Evolutionary conservation across 2,329 filamentous ascomycete species (phyloP), one percentile per base, ranked within the genome.

Genomic region (Pseudogymnoascus sp.): DNA sequence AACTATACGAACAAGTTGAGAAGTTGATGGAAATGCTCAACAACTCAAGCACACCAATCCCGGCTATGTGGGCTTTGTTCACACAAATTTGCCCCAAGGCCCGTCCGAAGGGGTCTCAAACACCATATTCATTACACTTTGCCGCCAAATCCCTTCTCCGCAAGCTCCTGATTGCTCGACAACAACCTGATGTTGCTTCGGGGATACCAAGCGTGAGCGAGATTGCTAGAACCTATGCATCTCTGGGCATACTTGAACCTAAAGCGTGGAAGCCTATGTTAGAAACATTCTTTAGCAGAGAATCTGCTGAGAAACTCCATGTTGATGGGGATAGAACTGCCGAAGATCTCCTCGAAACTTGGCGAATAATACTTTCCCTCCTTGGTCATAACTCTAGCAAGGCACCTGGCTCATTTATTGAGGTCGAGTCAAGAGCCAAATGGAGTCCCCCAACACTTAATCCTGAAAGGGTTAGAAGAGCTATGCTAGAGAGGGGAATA

Each of bases 11-110:
- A 45, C 55, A 68, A 61, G 64, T 63, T 6, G 64, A 68, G 21
- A 60, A 60, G 21, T 61, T 72, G 5, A 66, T 63, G 23, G 59
- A 63, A 21, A 69, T 70, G 64, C 62, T 72, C n/a, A 30, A 18
- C 18, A 45, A 65, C 15, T 52, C 60, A 10, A 55, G 10, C 48
- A 57, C 26, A n/a, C 61, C 62, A 9, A 59, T 65, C 10, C 39
- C 33, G 8, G 66, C 69, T 7, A 63, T 65, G 15, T 72, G 69
- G 69, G 37, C 64, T 21, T 71, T 69, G 61, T 72, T 71, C 35
- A 60, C 68, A 57, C 63, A 71, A 59, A 70, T 71, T 60, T 65
- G 67, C 26, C 67, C 68, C n/a, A 56, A 63, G n/a, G 61, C 60
- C 57, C 61, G 61, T 59, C 59, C 55, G 37, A 57, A 62, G 30